Evolutionary conservation across 2,329 filamentous ascomycete genomes (phyloP).

Genomic region (Neofusicoccum laricinum): DNA sequence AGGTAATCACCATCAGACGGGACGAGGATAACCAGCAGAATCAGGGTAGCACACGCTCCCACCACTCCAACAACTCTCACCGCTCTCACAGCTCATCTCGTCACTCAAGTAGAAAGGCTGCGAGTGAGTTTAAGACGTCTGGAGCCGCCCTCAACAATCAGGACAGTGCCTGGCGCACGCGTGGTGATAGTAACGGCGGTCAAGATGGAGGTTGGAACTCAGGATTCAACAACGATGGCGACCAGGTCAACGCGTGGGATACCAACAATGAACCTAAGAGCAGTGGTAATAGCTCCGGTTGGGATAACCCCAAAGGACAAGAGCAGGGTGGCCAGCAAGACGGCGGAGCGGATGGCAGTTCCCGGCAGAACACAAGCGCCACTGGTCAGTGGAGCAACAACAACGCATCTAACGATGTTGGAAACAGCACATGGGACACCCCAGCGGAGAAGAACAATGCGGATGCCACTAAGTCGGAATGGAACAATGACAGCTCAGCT

Average conservation of each 20-base stretch:
- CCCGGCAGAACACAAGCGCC: neutral
- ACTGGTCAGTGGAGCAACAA: neutral
- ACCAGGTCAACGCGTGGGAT: neutral
- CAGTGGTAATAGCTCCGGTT: neutral
- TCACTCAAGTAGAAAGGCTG: neutral
- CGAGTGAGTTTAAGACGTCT: neutral
- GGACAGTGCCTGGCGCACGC: neutral
- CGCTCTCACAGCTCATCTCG: neutral
- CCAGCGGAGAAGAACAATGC: neutral
- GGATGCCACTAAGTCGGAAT: no score
- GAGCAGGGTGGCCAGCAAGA: neutral
- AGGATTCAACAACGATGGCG: neutral
- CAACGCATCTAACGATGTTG: neutral
- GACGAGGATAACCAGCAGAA: neutral
- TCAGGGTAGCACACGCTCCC: neutral
- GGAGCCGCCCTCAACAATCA: neutral
- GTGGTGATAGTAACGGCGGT: neutral
- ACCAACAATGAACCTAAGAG: neutral
- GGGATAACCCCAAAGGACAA: neutral
- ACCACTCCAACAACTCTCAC: neutral
- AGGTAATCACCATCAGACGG: neutral
- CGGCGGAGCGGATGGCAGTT: neutral
- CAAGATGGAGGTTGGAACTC: neutral
- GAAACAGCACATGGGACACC: neutral
- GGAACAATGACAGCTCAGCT: neutral